Base-by-base conservation (phyloP, 2,329 filamentous ascomycete genomes). In the Zymoseptoria crescenta region DNA sequence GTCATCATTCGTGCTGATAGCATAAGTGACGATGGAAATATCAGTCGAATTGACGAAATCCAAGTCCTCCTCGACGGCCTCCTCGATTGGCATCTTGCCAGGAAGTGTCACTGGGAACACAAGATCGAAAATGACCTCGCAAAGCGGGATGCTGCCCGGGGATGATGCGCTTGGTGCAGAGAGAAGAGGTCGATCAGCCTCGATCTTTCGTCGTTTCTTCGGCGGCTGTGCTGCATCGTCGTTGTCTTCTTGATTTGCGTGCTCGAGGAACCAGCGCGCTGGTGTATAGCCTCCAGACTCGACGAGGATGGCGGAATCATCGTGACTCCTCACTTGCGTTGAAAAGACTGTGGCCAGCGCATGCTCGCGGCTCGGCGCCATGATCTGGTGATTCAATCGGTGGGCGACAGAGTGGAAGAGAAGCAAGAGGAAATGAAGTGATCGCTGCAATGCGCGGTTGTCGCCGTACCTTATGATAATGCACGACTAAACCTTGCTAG, bases 231-330 rank as follows among this genome's bases (percentile, higher is more conserved):
- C 35, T 45, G 35, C 13, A n/a, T 29, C 24, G n/a, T 59, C 60
- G 4, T 56, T 55, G 16, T 65, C 58, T 29, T 59, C 57, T 19
- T 53, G 54, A 10, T 49, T 45, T 27, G 61, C 62, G 41, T 66
- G 65, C 55, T 68, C 66, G 3, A 72, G 54, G 56, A 72, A 72
- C 67, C 68, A 72, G 53, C 65, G 61, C 55, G 64, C 63, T 0
- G 70, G 69, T 28, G 64, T 65, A 55, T 68, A 69, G n/a, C 64
- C 62, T 21, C 69, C 70, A n/a, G 70, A 65, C 59, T 72, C 70
- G 30, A 71, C 65, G 8, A 71, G 55, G 20, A 72, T 68, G 1
- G 62, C 62, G 24, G 54, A 49, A 24, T 67, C 60, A 57, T 71
- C 68, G 24, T 63, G 51, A 5, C 66, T 67, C 20, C 59, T 53